A percentile compares a stretch with the other conserved stretches of the same genome.
phyloP scores from a whole-genome alignment of 345 rosid genomes.

The Citrus trifoliata region DNA sequence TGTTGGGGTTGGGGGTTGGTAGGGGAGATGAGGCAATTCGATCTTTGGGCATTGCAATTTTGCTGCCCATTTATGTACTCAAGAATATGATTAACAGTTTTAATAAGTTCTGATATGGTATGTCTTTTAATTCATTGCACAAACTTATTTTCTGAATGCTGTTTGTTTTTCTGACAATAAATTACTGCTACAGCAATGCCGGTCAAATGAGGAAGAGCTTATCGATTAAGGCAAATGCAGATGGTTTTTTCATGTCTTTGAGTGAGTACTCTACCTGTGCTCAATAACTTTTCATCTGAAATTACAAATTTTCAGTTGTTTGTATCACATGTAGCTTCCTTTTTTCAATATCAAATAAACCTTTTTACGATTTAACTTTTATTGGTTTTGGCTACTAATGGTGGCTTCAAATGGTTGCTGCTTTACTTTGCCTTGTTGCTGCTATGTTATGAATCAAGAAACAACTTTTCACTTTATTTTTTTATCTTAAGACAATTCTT shows the following conservation, averaged over 20 bases:
- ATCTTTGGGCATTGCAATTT: background rate
- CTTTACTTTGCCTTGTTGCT: background rate
- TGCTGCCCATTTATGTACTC: background rate
- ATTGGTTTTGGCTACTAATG: background rate
- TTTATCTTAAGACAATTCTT: background rate
- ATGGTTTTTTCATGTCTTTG: slow-evolving; percentile 74
- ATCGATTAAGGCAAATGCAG: slow-evolving; percentile 58
- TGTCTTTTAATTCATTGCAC: background rate
- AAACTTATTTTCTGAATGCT: background rate
- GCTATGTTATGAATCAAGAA: background rate
- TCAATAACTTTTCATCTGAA: slow-evolving; percentile 2
- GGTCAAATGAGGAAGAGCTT: slow-evolving; percentile 95
- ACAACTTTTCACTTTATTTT: background rate
- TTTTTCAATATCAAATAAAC: background rate
- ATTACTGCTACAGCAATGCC: slow-evolving; percentile 59
- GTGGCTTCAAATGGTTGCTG: background rate
- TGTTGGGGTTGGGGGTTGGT: background rate
- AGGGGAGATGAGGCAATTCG: background rate
- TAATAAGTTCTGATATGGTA: background rate
- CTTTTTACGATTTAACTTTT: background rate
- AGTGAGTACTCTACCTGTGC: slow-evolving; percentile 45
- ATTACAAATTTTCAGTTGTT: background rate
- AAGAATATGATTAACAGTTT: background rate
- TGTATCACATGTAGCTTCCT: background rate
- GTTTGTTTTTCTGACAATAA: slow-evolving; percentile 7